Evolutionary conservation across 495 filamentous ascomycete genomes (phyloP), one percentile per base, ranked within the genome.

Genomic region (Ramalina peruviana): DNA sequence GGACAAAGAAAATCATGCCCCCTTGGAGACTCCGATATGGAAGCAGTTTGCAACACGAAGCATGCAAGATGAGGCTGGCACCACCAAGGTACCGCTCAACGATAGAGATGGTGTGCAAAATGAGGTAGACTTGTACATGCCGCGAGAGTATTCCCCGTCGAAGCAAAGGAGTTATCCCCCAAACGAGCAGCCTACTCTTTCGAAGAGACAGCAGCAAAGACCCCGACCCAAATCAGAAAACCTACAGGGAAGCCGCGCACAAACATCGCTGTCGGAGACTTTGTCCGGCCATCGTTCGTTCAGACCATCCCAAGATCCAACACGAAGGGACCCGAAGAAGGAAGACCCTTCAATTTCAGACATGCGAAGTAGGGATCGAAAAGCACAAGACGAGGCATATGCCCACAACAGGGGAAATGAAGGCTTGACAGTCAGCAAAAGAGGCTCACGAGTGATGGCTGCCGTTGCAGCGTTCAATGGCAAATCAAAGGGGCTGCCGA

Each of bases 1-100:
- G 61, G 81, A 92, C 55, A 90, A 93, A 60, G 88, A 93, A 62
- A 93, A 94, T 58, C 69, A 74, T 13, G 71, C 73, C 46, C 76
- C 79, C 12, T 58, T 67, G 7, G 61, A 68, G 44, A 62, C 74
- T 41, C 87, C 88, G 3, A 81, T 87, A 21, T 94, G 86, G 72
- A 76, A 80, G 2, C 81, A 88, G 58, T 89, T 85, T 59, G 64
- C 76, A 21, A 67, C 68, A 5, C 70, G 66, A 50, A 64, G 65
- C 12, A 57, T 71, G 38, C 64, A 67, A 36, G 68, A 72, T 40
- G 62, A 66, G 17, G 60, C 65, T 3, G 60, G 46, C 39, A 60
- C 59, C 6, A 64, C 58, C 26, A 62, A 56, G 13, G 42, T 67
- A 43, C 54, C 68, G 21, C 56, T 67, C 3, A 69, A 71, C 48